A percentile compares a stretch with the other conserved stretches of the same genome.
Evolutionary conservation across 1,284 basidiomycete genomes (phyloP).

Genomic region (Melampsora larici-populina): DNA sequence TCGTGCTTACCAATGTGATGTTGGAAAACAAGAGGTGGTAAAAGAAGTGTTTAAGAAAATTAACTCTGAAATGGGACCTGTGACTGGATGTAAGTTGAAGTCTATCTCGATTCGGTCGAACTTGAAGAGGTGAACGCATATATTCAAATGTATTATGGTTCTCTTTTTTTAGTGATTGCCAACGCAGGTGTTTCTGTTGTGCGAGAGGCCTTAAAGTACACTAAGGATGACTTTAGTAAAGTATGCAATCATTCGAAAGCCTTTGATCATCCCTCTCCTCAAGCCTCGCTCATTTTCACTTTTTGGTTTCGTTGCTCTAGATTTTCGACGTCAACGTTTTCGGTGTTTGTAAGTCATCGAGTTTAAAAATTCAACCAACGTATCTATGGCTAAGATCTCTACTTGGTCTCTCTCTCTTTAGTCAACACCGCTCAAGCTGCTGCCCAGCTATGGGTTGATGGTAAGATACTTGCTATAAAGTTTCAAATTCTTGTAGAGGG

Average conservation of each 20-base stretch:
- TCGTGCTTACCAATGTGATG: conserved; percentile 54
- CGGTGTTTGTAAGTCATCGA: conserved; percentile 48
- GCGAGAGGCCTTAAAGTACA: conserved; percentile 33
- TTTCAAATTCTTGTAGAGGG: no score
- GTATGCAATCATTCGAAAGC: conserved; percentile 47
- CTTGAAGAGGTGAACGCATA: background rate
- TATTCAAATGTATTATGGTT: background rate
- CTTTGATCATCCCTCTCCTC: background rate
- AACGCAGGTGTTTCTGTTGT: conserved; percentile 31
- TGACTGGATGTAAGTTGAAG: conserved; percentile 21
- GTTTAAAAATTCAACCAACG: background rate
- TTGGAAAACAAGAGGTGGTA: conserved; percentile 48
- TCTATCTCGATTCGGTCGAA: background rate
- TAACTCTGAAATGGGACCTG: conserved; percentile 27
- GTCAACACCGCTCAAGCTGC: conserved; percentile 52
- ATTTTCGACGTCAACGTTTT: conserved; percentile 54
- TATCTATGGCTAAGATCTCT: background rate
- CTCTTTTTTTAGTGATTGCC: conserved; percentile 50
- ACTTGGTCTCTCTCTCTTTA: background rate
- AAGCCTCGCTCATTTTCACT: conserved; percentile 44
- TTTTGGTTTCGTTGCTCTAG: no score
- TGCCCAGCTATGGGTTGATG: conserved; percentile 53
- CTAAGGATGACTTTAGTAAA: conserved; percentile 31
- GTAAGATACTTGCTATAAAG: background rate
- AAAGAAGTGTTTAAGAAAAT: conserved; percentile 49